These are phyloP conservation scores for Neurospora sp. DNA, from an alignment of 495 filamentous ascomycete genomes.

Conservation along the genomic window DNA sequence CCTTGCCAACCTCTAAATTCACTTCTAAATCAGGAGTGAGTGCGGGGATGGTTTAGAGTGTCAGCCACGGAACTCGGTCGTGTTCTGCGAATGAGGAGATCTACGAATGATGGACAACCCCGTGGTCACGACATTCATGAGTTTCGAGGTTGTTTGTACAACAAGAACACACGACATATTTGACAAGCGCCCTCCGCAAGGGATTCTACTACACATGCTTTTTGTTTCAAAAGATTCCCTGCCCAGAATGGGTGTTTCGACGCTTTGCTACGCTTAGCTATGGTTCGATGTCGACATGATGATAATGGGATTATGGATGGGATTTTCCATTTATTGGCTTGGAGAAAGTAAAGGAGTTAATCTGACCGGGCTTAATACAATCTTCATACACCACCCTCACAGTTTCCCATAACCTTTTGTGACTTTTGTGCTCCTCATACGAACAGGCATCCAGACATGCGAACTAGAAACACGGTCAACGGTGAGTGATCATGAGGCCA, in stretches of 20 bases:
- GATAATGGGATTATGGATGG: neutral
- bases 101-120: neutral
- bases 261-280: neutral
- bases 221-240: neutral
- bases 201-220: neutral
- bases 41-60: neutral
- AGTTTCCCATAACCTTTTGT: neutral
- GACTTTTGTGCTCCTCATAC: neutral
- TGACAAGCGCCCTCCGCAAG: neutral
- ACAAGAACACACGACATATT: neutral
- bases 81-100: neutral
- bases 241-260: neutral
- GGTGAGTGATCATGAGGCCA: neutral
- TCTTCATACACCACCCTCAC: neutral
- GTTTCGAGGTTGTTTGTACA: neutral
- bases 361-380: neutral
- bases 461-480: neutral
- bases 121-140: neutral
- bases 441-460: neutral
- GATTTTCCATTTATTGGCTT: neutral
- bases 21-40: neutral
- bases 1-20: slow-evolving; percentile 17
- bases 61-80: neutral
- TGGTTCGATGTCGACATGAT: neutral
- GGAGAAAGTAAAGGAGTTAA: neutral